Evolutionary conservation across 2,329 filamentous ascomycete genomes (phyloP), one percentile per base, ranked within the genome.

Genomic region (Aureobasidium mangrovei): DNA sequence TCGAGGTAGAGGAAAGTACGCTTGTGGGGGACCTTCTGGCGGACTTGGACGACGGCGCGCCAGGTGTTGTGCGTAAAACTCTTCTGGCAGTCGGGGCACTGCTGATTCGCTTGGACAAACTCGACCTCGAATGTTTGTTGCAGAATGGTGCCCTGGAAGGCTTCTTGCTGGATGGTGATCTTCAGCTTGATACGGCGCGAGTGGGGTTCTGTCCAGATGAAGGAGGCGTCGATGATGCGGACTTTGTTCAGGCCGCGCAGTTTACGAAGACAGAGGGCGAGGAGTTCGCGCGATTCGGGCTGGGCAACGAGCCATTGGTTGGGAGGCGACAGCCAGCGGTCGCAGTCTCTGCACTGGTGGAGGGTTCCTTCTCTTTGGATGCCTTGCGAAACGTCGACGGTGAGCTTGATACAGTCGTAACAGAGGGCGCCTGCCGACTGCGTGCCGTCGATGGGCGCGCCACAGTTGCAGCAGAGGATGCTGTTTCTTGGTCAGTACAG

Each of bases 401-500:
- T 94, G 62, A 94, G 81, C 70, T 95, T 95, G 68, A 97, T 83
- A 71, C 93, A 97, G 76, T 97, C 91, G 70, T 89, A 89, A 75
- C 93, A 98, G 55, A 96, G 84, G 39, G 93, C 91, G 58, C 90
- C 90, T 52, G 86, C 84, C 28, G 88, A 79, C 10, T 83, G 82
- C 18, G 90, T 95, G 70, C 93, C 93, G 71, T 96, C 91, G 65
- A 98, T 95, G 38, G 91, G 85, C 57, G 88, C 90, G 67, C 91
- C 93, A 71, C 93, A 98, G 78, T 97, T 95, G 76, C 89, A 95
- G 73, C 93, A 98, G 56, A 98, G 86, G 67, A 97, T 95, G n/a
- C 84, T 88, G 57, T 3, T 7, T 18, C 3, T 7, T n/a, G 10
- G 38, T 56, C 41, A 56, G 54, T 33, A 46, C 9, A 7, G 62